Evolutionary conservation across 2,329 filamentous ascomycete species (phyloP).

Genomic region (Teratosphaeria destructans): DNA sequence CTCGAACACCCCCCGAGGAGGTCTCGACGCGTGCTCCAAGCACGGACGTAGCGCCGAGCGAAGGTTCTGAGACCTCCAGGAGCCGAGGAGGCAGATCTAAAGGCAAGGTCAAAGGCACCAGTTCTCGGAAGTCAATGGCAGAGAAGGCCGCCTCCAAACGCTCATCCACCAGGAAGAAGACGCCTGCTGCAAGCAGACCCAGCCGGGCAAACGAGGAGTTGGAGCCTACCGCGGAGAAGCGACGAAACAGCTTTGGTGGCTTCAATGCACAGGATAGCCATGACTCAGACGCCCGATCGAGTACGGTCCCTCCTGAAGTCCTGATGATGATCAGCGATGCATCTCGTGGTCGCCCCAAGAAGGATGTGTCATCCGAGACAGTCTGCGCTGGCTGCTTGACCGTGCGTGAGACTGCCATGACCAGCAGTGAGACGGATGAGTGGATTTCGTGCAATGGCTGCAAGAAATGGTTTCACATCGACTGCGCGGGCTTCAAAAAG

Average conservation of each 20-base stretch:
- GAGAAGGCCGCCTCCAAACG: constrained; percentile 26
- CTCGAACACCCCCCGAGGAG: constrained; percentile 26
- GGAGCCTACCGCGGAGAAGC: neutral
- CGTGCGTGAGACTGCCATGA: constrained; percentile 40
- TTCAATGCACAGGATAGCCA: neutral
- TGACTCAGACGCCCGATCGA: constrained; percentile 6
- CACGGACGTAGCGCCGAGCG: constrained; percentile 14
- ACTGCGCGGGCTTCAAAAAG: constrained; percentile 56
- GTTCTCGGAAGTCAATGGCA: constrained; percentile 22
- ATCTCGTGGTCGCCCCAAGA: constrained; percentile 17
- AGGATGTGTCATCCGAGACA: constrained; percentile 28
- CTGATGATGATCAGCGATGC: constrained; percentile 18
- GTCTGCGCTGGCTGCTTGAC: constrained; percentile 49
- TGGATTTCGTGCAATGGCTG: constrained; percentile 62
- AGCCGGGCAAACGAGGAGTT: neutral
- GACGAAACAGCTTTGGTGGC: constrained; percentile 19
- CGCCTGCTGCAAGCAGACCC: constrained; percentile 11
- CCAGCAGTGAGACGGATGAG: constrained; percentile 41
- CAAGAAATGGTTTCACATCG: constrained; percentile 58
- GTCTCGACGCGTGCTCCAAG: constrained; percentile 12
- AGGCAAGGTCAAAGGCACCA: constrained; percentile 34
- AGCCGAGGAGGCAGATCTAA: constrained; percentile 33
- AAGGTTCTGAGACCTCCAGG: constrained; percentile 13
- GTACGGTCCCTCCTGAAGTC: constrained; percentile 20
- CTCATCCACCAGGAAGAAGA: constrained; percentile 24